These are phyloP conservation scores for Podila minutissima DNA, from an alignment of 192 early-diverging fungal species.

Conservation along the genomic window DNA sequence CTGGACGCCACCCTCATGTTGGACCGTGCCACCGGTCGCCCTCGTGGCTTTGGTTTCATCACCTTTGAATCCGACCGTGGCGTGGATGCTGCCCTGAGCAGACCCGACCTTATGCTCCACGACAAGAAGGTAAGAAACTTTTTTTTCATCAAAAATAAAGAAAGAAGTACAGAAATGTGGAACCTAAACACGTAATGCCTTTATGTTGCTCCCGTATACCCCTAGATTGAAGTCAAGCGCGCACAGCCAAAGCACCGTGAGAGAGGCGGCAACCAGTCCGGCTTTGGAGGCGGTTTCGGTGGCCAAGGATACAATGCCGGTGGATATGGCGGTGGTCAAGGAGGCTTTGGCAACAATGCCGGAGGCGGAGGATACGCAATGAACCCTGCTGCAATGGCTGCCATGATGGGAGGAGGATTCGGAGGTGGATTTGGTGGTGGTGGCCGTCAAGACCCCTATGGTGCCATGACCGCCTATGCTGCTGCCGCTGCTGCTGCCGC, in stretches of 20 bases:
- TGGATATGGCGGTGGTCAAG: slow-evolving; percentile 29
- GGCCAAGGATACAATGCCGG: slow-evolving; percentile 16
- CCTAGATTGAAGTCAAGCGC: slow-evolving; percentile 76
- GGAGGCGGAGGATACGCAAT: slow-evolving; percentile 45
- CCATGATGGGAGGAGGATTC: slow-evolving; percentile 44
- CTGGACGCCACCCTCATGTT: slow-evolving; percentile 88
- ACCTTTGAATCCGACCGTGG: slow-evolving; percentile 82
- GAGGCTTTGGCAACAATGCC: slow-evolving; percentile 23
- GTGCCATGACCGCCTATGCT: slow-evolving; percentile 41
- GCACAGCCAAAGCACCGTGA: slow-evolving; percentile 73
- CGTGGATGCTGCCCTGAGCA: slow-evolving; percentile 80
- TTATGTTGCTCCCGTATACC: not conserved
- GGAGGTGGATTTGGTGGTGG: slow-evolving; percentile 43
- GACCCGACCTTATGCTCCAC: slow-evolving; percentile 74
- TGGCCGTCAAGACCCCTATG: slow-evolving; percentile 40
- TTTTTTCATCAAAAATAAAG: not conserved
- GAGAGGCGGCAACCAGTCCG: slow-evolving; percentile 12
- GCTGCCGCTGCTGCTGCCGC: slow-evolving; percentile 42
- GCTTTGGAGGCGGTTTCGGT: slow-evolving; percentile 42
- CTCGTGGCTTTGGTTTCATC: slow-evolving; percentile 95
- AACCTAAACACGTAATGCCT: not conserved
- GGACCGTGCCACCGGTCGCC: slow-evolving; percentile 85
- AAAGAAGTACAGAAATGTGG: not conserved
- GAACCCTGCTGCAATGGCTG: slow-evolving; percentile 32
- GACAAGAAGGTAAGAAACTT: slow-evolving; percentile 67